Conservation (phyloP, 208 protist species). For the Leishmania mexicana region DNA sequence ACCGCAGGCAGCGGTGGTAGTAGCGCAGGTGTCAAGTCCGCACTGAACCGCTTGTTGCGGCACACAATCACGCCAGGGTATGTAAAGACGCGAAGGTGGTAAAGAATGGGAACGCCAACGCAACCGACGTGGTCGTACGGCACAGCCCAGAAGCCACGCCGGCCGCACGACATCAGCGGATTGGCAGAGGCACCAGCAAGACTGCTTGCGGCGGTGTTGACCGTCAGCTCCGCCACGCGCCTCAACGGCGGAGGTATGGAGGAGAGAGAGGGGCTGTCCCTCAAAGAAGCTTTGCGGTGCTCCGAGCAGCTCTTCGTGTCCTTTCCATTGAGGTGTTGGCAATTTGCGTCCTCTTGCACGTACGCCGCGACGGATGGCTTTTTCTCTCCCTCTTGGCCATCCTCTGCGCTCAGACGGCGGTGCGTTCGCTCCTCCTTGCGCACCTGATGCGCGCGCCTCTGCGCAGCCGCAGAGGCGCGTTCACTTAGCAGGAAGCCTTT, state of each 20-base stretch:
- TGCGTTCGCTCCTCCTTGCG: constrained; percentile 2
- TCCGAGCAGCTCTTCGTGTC: not conserved
- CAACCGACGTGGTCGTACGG: constrained; percentile 34
- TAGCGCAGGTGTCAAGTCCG: not conserved
- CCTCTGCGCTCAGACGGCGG: not conserved
- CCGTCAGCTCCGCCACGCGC: constrained; percentile 22
- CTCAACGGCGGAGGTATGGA: constrained; percentile 18
- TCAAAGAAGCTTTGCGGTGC: not conserved
- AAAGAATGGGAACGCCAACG: constrained; percentile 41
- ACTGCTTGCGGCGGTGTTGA: not conserved
- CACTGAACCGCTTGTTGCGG: constrained; percentile 26
- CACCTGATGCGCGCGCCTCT: constrained; percentile 3
- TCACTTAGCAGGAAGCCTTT: constrained; percentile 16
- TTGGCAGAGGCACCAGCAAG: not conserved
- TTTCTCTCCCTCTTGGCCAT: not conserved
- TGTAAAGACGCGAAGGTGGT: constrained; percentile 50
- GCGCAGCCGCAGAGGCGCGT: constrained; percentile 4
- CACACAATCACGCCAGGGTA: constrained; percentile 55
- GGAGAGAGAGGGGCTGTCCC: not conserved
- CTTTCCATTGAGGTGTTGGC: not conserved
- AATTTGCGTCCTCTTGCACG: not conserved
- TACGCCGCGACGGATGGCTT: too few relatives aligned
- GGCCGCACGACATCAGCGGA: not conserved
- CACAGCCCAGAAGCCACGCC: constrained; percentile 34
- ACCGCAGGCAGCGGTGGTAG: not conserved